A percentile compares a stretch with the other conserved stretches of the same genome.
phyloP scores from a whole-genome alignment of 306 rosid genomes.

The Vigna hirtella region DNA sequence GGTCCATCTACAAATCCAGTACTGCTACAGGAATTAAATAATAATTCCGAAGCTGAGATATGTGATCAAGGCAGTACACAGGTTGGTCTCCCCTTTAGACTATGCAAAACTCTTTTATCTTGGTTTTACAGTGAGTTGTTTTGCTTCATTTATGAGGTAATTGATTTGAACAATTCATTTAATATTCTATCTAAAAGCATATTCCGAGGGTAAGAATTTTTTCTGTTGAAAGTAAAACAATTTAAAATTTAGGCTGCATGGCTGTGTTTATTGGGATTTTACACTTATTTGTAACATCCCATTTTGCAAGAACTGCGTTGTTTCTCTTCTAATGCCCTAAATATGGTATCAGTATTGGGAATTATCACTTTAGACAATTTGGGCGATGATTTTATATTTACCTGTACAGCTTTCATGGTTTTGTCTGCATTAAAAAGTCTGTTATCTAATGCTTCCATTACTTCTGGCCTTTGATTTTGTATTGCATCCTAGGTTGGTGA shows the following conservation, averaged over 20 bases:
- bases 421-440: constrained; percentile 6
- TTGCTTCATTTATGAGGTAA: background rate
- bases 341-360: constrained; percentile 14
- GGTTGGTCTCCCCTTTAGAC: constrained; percentile 40
- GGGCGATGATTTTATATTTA: constrained; percentile 13
- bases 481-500: constrained; percentile 40
- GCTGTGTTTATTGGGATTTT: background rate
- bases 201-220: constrained; percentile 1
- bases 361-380: constrained; percentile 13
- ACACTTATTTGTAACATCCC: background rate
- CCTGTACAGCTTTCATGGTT: background rate
- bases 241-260: constrained; percentile 22
- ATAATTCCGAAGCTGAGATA: constrained; percentile 39
- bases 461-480: constrained; percentile 30
- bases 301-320: constrained; percentile 4
- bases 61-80: constrained; percentile 32
- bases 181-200: constrained; percentile 4
- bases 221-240: background rate
- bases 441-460: constrained; percentile 4
- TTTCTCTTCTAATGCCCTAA: constrained; percentile 15
- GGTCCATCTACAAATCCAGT: constrained; percentile 25
- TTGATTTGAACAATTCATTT: background rate
- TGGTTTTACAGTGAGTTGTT: constrained; percentile 32
- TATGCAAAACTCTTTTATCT: constrained; percentile 21
- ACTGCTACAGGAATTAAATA: constrained; percentile 22